A percentile compares a stretch with the other conserved stretches of the same genome.
Conservation (phyloP, 768 basidiomycete genomes). For the Candolleomyces aberdarensis region DNA sequence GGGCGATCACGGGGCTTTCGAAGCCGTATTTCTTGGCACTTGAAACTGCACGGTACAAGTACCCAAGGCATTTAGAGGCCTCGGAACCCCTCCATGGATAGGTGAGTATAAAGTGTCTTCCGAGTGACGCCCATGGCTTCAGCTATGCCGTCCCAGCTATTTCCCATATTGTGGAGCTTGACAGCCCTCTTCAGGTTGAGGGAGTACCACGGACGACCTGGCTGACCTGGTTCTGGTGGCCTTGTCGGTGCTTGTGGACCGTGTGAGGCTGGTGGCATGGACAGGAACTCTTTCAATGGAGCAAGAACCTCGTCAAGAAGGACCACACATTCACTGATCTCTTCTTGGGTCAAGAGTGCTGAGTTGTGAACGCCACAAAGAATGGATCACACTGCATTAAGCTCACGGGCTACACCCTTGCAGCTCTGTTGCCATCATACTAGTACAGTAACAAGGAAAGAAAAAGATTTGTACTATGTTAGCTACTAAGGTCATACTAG, state of each 20-base stretch:
- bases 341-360: background rate
- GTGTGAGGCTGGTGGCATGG: background rate
- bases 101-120: conserved; percentile 18
- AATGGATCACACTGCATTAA: conserved; percentile 1
- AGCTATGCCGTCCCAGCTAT: conserved; percentile 21
- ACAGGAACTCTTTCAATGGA: background rate
- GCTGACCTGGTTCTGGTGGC: background rate
- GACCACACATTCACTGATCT: background rate
- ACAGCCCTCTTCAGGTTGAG: conserved; percentile 18
- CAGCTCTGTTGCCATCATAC: too few species aligned
- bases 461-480: too few species aligned
- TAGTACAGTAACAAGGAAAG: too few species aligned
- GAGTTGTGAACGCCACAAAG: background rate
- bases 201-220: conserved; percentile 17
- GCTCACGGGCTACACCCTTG: conserved; percentile 4
- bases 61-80: background rate
- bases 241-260: background rate
- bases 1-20: too few species aligned
- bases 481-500: too few species aligned
- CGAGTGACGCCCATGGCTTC: conserved; percentile 17
- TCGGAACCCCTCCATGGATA: conserved; percentile 12
- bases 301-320: background rate
- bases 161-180: conserved; percentile 22
- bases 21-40: too few species aligned
- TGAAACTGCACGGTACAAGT: too few species aligned